Base-by-base conservation (phyloP, 495 filamentous ascomycete genomes). In the Halenospora varia region DNA sequence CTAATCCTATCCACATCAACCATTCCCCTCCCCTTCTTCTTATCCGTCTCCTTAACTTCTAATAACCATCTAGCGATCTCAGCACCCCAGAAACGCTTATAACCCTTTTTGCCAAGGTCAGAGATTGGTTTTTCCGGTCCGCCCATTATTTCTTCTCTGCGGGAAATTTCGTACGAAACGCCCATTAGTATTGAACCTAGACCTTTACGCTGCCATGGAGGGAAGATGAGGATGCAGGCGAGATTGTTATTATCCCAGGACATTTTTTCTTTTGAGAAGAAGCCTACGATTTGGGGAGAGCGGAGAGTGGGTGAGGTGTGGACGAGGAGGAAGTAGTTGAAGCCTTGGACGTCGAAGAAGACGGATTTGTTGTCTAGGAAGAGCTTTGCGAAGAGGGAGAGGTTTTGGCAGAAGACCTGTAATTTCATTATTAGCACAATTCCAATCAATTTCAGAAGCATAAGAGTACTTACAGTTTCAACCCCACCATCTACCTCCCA, bases 231-330 rank as follows among this genome's bases (percentile, higher is more conserved):
- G 57, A 99, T 99, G 68, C 94, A 99, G 2, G 94, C 94, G 0
- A 99, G 82, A 61, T 97, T 99, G 70, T 97, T 97, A 63, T 94
- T 90, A 66, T 99, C 94, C 94, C 94, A 99, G 2, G 89, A 94
- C 72, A 96, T 86, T 66, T 97, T 97, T 74, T 99, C 94, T 67
- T 97, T 97, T 20, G 88, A 93, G 79, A 96, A 99, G 81, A 96
- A 99, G 51, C 95, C 94, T 8, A 96, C 82, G 25, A 97, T 86
- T 45, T 66, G 56, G 39, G 54, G 48, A 25, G 40, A 11, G 17
- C 10, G 26, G 69, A 70, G 1, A 66, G 58, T 25, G 70, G 66
- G 59, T n/a, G 71, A 65, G 2, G 81, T 86, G 57, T 86, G 75
- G 47, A 89, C 82, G 53, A 97, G 85, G 19, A 96, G 84, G 68